Base-by-base conservation (phyloP, 805 yeast species). In the Blastobotrys parvus region DNA sequence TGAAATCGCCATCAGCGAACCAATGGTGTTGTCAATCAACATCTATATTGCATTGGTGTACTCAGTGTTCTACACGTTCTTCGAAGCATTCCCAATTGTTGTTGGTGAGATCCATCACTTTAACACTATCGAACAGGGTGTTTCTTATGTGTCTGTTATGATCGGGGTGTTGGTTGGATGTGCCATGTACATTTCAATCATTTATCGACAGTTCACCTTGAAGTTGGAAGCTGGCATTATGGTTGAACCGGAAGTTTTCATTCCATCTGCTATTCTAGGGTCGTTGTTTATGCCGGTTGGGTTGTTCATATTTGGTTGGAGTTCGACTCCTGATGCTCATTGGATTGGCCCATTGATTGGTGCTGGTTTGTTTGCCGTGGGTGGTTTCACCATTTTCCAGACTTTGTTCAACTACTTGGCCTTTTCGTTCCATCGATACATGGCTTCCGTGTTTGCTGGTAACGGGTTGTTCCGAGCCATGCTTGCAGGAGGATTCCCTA, bases 371-470 rank as follows among this genome's bases (percentile, higher is more conserved):
- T 71, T 65, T 49, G 62, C 66, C 0, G 46, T 56, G 5, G 68
- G 72, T 16, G 62, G 64, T 1, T 72, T 72, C 53, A 47, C 67
- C 35, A 55, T 72, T 32, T 78, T 77, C 65, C 82, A 77, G 59
- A 60, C 74, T 0, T 59, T 69, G 23, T 68, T 75, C 55, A 65
- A 71, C 49, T 77, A 75, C 48, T 58, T 78, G 46, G 71, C 72
- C 2, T 59, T 63, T 45, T 64, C 74, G 4, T 77, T 72, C 55
- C 71, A 68, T 33, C 60, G 70, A 43, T 72, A 67, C 55, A 50
- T 72, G 47, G 80, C 78, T 2, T 72, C 80, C 0, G 79, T 72
- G 1, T 74, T 71, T 57, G 80, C 80, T 3, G 74, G 75, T 35
- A 76, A 74, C 49, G 71, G 64, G 34, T 59, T 75, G 22, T 65